Evolutionary conservation across 2,329 filamentous ascomycete species (phyloP).

Genomic region (Xylariaceae sp.): DNA sequence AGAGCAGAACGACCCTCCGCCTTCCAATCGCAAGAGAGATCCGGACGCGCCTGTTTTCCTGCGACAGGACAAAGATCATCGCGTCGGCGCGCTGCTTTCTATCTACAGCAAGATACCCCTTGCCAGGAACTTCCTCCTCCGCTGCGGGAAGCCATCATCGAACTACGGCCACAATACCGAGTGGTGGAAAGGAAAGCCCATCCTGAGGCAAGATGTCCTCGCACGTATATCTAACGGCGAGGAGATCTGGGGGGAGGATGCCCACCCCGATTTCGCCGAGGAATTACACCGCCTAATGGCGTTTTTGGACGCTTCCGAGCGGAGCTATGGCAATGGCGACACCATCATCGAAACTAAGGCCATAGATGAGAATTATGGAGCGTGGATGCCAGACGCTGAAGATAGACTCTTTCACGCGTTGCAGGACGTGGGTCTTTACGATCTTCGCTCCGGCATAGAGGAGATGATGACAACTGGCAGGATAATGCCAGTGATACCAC

Average conservation of each 20-base stretch:
- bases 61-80: slow-evolving; percentile 33
- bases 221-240: slow-evolving; percentile 30
- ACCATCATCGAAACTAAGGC: slow-evolving; percentile 36
- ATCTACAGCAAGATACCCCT: slow-evolving; percentile 57
- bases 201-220: slow-evolving; percentile 37
- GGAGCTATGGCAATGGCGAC: slow-evolving; percentile 53
- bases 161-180: slow-evolving; percentile 51
- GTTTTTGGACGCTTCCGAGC: slow-evolving; percentile 55
- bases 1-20: slow-evolving; percentile 33
- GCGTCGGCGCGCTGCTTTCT: slow-evolving; percentile 50
- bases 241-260: slow-evolving; percentile 28
- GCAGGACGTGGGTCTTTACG: slow-evolving; percentile 13
- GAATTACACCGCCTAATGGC: slow-evolving; percentile 59
- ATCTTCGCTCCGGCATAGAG: slow-evolving; percentile 19
- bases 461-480: slow-evolving; percentile 23
- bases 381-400: slow-evolving; percentile 41
- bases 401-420: slow-evolving; percentile 34
- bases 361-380: slow-evolving; percentile 27
- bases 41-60: slow-evolving; percentile 48
- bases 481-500: slow-evolving; percentile 15
- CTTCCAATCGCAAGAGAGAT: slow-evolving; percentile 41
- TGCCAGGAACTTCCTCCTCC: slow-evolving; percentile 50
- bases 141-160: slow-evolving; percentile 34
- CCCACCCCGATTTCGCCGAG: slow-evolving; percentile 38
- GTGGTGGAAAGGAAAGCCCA: slow-evolving; percentile 58